phyloP scores from a whole-genome alignment of 768 basidiomycete species.

The Asterophora parasitica region DNA sequence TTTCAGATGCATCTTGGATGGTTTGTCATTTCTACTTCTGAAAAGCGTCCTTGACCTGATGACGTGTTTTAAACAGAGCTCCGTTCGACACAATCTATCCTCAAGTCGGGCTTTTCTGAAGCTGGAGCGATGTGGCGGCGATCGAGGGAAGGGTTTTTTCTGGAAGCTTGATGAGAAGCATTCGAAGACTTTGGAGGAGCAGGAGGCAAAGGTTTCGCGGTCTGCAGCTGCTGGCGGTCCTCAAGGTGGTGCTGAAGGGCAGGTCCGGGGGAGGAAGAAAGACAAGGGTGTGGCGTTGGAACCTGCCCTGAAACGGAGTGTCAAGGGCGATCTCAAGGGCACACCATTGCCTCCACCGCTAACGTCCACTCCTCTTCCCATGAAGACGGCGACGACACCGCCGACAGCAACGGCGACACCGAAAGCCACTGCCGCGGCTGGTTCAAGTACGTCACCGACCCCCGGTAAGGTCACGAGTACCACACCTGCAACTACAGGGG shows the following conservation, averaged over 20 bases:
- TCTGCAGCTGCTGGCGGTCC: conserved; percentile 26
- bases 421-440: conserved; percentile 14
- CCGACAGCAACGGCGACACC: conserved; percentile 19
- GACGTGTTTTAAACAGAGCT: conserved; percentile 52
- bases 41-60: conserved; percentile 1
- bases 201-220: conserved; percentile 51
- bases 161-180: conserved; percentile 85
- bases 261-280: conserved; percentile 47
- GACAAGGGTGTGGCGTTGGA: conserved; percentile 51
- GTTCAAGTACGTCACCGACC: conserved; percentile 17
- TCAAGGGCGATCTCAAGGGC: conserved; percentile 58
- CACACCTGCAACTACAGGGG: conserved; percentile 32
- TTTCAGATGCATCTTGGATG: conserved; percentile 90
- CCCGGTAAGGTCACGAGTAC: conserved; percentile 18
- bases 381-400: conserved; percentile 34
- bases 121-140: conserved; percentile 77
- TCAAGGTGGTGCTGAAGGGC: conserved; percentile 26
- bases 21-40: conserved; percentile 38
- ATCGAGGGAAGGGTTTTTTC: conserved; percentile 87
- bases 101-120: conserved; percentile 91
- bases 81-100: conserved; percentile 93
- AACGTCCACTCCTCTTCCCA: conserved; percentile 56
- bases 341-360: conserved; percentile 62
- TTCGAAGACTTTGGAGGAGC: conserved; percentile 65
- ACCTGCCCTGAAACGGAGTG: conserved; percentile 64